Percentiles rank a stretch among this genome's conserved stretches.
phyloP scores from a whole-genome alignment of 495 filamentous ascomycete genomes.

The Aspergillus wentii region DNA sequence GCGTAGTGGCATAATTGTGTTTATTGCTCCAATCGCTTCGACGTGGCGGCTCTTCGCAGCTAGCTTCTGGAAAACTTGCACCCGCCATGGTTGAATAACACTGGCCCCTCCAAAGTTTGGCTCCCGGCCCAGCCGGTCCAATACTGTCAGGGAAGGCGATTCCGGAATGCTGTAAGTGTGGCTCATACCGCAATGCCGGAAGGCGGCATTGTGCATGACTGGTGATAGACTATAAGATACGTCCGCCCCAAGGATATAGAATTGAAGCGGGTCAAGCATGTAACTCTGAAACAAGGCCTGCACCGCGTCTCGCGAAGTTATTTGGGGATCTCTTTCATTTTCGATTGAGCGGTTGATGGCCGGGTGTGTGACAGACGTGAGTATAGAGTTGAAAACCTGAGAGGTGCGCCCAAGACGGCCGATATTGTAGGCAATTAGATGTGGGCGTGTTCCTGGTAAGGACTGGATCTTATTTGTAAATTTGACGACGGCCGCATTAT shows the following conservation, averaged over 20 bases:
- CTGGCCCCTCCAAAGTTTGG: constrained; percentile 69
- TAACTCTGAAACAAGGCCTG: constrained; percentile 49
- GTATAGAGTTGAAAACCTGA: constrained; percentile 60
- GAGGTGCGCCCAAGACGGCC: constrained; percentile 64
- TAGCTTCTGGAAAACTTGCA: constrained; percentile 62
- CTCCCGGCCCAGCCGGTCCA: constrained; percentile 59
- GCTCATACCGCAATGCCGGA: constrained; percentile 64
- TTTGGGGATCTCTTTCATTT: constrained; percentile 34
- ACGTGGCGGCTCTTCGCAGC: constrained; percentile 70
- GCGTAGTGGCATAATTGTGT: constrained; percentile 73
- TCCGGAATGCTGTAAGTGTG: constrained; percentile 66
- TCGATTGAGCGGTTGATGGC: constrained; percentile 40
- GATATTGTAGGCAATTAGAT: constrained; percentile 68
- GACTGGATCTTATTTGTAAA: constrained; percentile 47
- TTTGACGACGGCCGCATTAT: constrained; percentile 51
- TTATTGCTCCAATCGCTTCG: constrained; percentile 75
- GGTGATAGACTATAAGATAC: constrained; percentile 74
- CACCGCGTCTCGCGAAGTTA: constrained; percentile 55
- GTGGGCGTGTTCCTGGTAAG: constrained; percentile 35
- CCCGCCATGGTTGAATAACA: constrained; percentile 72
- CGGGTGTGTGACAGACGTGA: constrained; percentile 66
- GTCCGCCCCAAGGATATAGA: constrained; percentile 69
- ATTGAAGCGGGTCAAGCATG: constrained; percentile 61
- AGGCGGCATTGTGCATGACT: constrained; percentile 75
- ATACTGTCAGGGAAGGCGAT: constrained; percentile 55